Evolutionary conservation across 371 early-diverging fungal genomes (phyloP).

Genomic region (Batkoa obscura): DNA sequence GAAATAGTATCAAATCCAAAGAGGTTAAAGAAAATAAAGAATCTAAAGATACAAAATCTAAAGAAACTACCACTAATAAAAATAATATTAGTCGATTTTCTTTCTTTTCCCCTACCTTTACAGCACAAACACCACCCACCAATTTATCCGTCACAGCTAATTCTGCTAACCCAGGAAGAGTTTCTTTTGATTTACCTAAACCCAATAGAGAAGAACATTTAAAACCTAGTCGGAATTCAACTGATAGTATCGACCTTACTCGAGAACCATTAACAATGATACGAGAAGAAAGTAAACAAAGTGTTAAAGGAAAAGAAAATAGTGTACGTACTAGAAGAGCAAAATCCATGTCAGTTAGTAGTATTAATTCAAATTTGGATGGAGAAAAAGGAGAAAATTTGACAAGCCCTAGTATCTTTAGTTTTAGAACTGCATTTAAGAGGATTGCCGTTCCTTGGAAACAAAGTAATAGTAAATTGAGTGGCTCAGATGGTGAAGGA

Average conservation of each 20-base stretch:
- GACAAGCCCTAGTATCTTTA: neutral
- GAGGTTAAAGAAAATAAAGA: neutral
- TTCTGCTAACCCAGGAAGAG: neutral
- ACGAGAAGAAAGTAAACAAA: no score
- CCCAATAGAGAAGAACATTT: neutral
- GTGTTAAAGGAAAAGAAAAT: no score
- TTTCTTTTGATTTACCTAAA: conserved; percentile 2
- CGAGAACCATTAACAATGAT: neutral
- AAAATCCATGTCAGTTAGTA: conserved; percentile 3
- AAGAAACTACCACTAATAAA: neutral
- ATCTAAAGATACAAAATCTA: neutral
- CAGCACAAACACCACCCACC: no score
- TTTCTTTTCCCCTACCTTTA: conserved; percentile 1
- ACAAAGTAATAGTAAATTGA: no score
- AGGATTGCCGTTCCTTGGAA: neutral
- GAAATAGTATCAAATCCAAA: neutral
- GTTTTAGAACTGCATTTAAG: neutral
- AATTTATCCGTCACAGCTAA: neutral
- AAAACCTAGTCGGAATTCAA: no score
- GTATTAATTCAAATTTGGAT: no score
- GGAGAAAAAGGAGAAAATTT: neutral
- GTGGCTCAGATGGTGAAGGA: no score
- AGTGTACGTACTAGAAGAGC: neutral
- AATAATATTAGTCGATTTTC: neutral
- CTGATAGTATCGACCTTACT: neutral